A percentile compares a stretch with the other conserved stretches of the same genome.
Evolutionary conservation across 2,329 filamentous ascomycete species (phyloP).

Genomic region (Aspergillus sp.): DNA sequence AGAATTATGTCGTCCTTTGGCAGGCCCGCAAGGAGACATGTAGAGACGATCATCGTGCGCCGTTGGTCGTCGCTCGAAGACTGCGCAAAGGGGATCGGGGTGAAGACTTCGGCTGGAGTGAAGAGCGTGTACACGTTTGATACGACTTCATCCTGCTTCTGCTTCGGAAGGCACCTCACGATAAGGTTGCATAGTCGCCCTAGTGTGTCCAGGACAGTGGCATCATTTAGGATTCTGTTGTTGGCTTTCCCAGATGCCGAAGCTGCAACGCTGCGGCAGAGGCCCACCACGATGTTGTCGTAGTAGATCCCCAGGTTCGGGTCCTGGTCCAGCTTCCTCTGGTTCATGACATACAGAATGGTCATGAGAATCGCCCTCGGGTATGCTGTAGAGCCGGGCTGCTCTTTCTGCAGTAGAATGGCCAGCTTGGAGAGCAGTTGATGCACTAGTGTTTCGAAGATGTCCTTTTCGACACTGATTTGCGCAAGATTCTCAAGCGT

Average conservation of each 20-base stretch:
- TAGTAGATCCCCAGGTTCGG: constrained; percentile 39
- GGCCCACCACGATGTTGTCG: constrained; percentile 41
- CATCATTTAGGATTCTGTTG: constrained; percentile 39
- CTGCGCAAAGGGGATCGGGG: constrained; percentile 25
- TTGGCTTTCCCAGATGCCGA: constrained; percentile 24
- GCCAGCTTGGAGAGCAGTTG: constrained; percentile 55
- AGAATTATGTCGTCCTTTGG: constrained; percentile 27
- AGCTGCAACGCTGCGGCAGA: constrained; percentile 32
- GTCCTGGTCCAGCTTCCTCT: constrained; percentile 37
- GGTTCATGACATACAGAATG: constrained; percentile 51
- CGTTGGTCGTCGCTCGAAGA: constrained; percentile 25
- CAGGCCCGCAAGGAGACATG: constrained; percentile 48
- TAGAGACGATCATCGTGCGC: constrained; percentile 47
- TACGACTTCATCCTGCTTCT: constrained; percentile 44
- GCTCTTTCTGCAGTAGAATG: constrained; percentile 44
- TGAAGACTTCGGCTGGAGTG: constrained; percentile 25
- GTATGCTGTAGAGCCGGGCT: constrained; percentile 41
- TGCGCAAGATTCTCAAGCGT: constrained; percentile 57
- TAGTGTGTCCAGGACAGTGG: constrained; percentile 48
- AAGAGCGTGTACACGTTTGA: constrained; percentile 49
- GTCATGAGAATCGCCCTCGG: constrained; percentile 52
- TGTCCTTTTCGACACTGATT: constrained; percentile 51
- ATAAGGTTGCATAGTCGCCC: constrained; percentile 54
- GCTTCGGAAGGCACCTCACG: constrained; percentile 44
- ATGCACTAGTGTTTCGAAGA: constrained; percentile 55